Conservation (phyloP, 768 basidiomycete genomes). For the Hericium alpestre region DNA sequence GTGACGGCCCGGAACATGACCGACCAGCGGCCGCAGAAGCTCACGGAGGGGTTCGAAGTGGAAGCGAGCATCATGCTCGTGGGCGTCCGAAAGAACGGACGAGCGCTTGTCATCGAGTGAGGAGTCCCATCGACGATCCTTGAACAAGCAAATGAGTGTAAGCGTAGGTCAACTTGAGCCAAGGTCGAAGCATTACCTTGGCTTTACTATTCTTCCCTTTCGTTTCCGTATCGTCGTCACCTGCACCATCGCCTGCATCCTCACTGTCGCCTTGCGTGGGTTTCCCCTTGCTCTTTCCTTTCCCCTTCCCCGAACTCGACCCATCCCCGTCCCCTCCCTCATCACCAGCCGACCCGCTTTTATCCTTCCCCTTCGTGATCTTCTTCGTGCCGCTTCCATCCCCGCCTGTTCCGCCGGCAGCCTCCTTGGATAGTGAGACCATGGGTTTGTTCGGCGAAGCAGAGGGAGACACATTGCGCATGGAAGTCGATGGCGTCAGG, state of each 20-base stretch:
- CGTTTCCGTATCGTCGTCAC: background rate
- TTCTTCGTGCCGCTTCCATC: background rate
- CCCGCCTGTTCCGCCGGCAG: background rate
- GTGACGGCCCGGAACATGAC: no score
- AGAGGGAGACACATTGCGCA: background rate
- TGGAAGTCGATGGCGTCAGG: background rate
- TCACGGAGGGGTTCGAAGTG: background rate
- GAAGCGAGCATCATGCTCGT: background rate
- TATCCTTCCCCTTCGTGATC: background rate
- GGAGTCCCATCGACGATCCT: slow-evolving; percentile 4
- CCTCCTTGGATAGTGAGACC: slow-evolving; percentile 3
- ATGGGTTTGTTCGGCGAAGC: background rate
- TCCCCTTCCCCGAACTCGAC: background rate
- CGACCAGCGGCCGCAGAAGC: background rate
- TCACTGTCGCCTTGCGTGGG: slow-evolving; percentile 1
- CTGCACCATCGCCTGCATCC: background rate
- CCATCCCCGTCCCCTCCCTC: background rate
- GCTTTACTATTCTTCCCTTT: slow-evolving; percentile 1
- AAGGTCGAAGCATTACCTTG: slow-evolving; percentile 3
- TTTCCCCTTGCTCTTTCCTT: background rate
- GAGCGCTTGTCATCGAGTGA: slow-evolving; percentile 11
- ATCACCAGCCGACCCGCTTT: background rate
- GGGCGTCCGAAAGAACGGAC: background rate
- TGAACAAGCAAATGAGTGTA: slow-evolving; percentile 10
- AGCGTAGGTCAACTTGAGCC: slow-evolving; percentile 9